A percentile compares a stretch with the other conserved stretches of the same genome.
Conservation (phyloP, 139 green algal species). For the Tetratostichococcus sp. region DNA sequence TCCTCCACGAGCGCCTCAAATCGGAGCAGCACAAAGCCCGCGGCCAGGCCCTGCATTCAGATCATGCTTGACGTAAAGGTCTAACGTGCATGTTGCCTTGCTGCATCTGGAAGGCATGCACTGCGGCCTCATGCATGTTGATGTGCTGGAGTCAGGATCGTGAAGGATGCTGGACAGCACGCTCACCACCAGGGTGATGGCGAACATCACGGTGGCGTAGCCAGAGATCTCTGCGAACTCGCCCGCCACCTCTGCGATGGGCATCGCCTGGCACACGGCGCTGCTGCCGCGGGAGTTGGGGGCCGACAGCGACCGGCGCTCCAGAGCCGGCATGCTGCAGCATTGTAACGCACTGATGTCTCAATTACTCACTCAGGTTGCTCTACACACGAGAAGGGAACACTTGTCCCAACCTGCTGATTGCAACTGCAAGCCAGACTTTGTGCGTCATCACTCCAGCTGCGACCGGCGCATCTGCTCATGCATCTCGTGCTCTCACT, state of each 20-base stretch:
- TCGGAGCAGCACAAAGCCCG: conserved; percentile 89
- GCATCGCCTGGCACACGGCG: conserved; percentile 29
- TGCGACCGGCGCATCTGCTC: no score
- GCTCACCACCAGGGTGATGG: conserved; percentile 83
- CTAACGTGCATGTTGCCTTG: background rate
- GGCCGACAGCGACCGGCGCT: background rate
- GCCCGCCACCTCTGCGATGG: conserved; percentile 76
- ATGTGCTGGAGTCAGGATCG: no score
- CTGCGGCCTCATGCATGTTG: background rate
- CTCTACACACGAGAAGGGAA: no score
- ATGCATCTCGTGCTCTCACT: no score
- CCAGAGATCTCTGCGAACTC: conserved; percentile 77
- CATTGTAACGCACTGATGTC: no score
- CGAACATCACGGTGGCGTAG: conserved; percentile 72
- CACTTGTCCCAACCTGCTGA: no score
- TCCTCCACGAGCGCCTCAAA: conserved; percentile 87
- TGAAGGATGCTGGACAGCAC: no score
- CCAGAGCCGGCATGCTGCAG: background rate
- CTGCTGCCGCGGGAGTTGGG: background rate
- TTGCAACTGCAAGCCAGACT: no score
- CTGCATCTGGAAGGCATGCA: no score
- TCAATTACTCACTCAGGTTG: no score
- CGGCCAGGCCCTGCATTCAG: conserved; percentile 78
- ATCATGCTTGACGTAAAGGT: background rate
- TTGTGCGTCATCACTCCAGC: no score